Percentiles rank a stretch among this genome's conserved stretches.
These are phyloP conservation scores for Dactylis glomerata DNA, from an alignment of 176 grass and related monocot genomes.

Conservation along the genomic window DNA sequence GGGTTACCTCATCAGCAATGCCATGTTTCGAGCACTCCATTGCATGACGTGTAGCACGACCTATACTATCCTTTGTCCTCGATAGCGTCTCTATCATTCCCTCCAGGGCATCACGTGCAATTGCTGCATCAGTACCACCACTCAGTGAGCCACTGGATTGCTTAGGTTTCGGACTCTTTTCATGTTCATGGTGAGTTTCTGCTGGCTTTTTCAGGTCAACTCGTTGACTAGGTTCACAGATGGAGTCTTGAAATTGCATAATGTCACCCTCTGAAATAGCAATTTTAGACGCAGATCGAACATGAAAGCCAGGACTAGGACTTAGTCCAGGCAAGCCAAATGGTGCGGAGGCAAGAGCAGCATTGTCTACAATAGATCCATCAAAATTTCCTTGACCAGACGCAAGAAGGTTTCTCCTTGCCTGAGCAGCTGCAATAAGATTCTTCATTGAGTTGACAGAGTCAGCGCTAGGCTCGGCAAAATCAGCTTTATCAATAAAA, in stretches of 20 bases:
- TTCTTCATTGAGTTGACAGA: constrained; percentile 77
- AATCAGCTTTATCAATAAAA: constrained; percentile 46
- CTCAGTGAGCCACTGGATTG: constrained; percentile 42
- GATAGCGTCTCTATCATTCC: constrained; percentile 96
- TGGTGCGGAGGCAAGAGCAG: constrained; percentile 47
- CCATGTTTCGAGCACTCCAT: constrained; percentile 98
- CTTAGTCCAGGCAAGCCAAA: constrained; percentile 65
- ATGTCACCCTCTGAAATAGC: constrained; percentile 48
- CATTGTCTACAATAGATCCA: constrained; percentile 38
- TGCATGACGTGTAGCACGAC: constrained; percentile 88
- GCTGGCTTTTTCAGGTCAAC: constrained; percentile 44
- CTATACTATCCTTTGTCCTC: constrained; percentile 98
- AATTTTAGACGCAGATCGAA: constrained; percentile 63
- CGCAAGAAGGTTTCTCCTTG: constrained; percentile 80
- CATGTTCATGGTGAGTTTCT: constrained; percentile 54
- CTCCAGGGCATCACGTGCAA: constrained; percentile 87
- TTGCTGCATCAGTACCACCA: constrained; percentile 65
- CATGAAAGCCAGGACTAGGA: constrained; percentile 56
- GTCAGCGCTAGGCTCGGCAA: constrained; percentile 29
- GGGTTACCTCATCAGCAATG: constrained; percentile 72
- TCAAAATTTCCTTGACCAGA: constrained; percentile 69
- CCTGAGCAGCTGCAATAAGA: constrained; percentile 98
- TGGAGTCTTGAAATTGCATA: constrained; percentile 36
- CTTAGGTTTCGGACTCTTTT: constrained; percentile 48
- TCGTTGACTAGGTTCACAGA: constrained; percentile 38